Evolutionary conservation across 192 early-diverging fungal species (phyloP).

Genomic region (Phlyctochytrium planicorne): DNA sequence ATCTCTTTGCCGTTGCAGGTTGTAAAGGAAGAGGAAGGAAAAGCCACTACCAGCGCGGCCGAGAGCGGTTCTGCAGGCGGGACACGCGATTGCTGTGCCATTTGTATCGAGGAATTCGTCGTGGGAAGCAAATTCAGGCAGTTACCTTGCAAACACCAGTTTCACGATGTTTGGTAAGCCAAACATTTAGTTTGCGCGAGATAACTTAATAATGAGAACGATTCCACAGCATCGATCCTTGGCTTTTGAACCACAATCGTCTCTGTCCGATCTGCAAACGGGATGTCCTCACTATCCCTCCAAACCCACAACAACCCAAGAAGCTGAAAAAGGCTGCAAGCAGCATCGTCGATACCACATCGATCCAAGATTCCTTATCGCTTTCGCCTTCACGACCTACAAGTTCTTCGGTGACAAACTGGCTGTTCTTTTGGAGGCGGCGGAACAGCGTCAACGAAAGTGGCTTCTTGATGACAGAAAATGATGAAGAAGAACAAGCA

Average conservation of each 20-base stretch:
- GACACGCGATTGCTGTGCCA: conserved; percentile 42
- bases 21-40: conserved; percentile 20
- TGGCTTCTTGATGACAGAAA: no score
- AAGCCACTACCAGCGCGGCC: background rate
- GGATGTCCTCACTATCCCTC: conserved; percentile 27
- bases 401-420: no score
- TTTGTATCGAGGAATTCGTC: conserved; percentile 52
- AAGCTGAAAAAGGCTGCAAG: no score
- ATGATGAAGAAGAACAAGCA: no score
- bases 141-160: conserved; percentile 48
- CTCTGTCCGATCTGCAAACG: conserved; percentile 55
- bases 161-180: conserved; percentile 42
- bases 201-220: background rate
- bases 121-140: conserved; percentile 36
- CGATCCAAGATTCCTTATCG: no score
- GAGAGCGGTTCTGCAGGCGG: conserved; percentile 15
- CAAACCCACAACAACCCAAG: no score
- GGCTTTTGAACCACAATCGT: conserved; percentile 47
- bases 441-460: no score
- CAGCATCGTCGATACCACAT: no score
- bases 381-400: no score
- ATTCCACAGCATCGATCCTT: conserved; percentile 45
- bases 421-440: no score
- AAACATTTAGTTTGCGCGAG: background rate
- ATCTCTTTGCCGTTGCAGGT: conserved; percentile 22